Percentiles rank a stretch among this genome's conserved stretches.
phyloP scores from a whole-genome alignment of 192 early-diverging fungal genomes.

The Podila minutissima region DNA sequence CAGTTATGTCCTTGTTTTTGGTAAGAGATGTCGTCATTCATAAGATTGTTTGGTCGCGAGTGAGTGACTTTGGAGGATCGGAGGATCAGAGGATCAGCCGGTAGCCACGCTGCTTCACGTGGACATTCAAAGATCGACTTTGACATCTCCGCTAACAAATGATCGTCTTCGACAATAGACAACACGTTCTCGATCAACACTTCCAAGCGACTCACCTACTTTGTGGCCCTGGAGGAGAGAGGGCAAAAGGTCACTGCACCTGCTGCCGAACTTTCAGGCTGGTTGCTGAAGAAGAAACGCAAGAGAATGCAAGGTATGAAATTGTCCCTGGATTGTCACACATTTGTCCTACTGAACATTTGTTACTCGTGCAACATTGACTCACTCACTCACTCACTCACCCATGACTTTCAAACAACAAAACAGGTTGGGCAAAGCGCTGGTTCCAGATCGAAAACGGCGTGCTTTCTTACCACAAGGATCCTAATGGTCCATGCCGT shows the following conservation, averaged over 20 bases:
- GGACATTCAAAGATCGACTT: no score
- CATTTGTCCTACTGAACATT: no score
- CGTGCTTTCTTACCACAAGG: constrained; percentile 81
- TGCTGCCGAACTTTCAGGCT: constrained; percentile 60
- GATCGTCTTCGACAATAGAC: constrained; percentile 32
- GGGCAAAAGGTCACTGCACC: constrained; percentile 8
- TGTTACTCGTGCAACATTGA: no score
- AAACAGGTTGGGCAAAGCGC: constrained; percentile 85
- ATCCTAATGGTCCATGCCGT: constrained; percentile 70
- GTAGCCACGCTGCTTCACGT: no score
- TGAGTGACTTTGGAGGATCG: no score
- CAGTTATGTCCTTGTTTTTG: constrained; percentile 79
- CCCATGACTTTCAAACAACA: no score
- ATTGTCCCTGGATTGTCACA: no score
- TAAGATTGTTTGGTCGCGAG: not conserved
- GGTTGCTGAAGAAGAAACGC: constrained; percentile 69
- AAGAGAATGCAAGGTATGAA: constrained; percentile 69
- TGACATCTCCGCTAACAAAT: no score
- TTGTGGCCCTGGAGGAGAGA: constrained; percentile 60
- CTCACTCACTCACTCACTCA: no score
- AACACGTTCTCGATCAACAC: constrained; percentile 69
- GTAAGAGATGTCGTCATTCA: constrained; percentile 52
- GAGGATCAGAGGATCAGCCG: no score
- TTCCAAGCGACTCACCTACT: constrained; percentile 63
- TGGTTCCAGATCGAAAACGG: constrained; percentile 88